These are phyloP conservation scores for Penicillium rolfsii DNA, from an alignment of 2,329 filamentous ascomycete species.

Conservation along the genomic window DNA sequence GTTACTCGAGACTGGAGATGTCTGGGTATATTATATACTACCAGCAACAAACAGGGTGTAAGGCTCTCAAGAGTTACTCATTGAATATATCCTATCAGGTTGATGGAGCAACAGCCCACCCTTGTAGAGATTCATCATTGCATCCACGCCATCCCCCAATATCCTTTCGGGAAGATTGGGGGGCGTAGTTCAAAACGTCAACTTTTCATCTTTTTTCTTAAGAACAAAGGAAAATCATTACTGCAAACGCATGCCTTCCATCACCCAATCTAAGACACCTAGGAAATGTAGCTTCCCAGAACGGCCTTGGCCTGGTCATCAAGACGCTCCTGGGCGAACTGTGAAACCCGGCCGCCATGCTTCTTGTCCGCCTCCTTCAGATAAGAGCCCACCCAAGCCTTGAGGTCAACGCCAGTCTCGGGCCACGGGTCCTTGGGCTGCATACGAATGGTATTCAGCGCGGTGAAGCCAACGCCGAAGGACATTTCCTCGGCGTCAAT, in stretches of 20 bases:
- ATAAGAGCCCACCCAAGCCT: slow-evolving; percentile 79
- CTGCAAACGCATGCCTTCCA: background rate
- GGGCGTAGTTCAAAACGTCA: background rate
- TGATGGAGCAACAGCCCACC: background rate
- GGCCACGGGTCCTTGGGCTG: slow-evolving; percentile 78
- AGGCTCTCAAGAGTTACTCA: background rate
- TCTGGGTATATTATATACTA: background rate
- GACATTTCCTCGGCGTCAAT: slow-evolving; percentile 92
- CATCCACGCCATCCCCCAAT: slow-evolving; percentile 4
- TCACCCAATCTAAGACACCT: slow-evolving; percentile 7
- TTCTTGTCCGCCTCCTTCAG: slow-evolving; percentile 76
- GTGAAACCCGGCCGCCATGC: slow-evolving; percentile 70
- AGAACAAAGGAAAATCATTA: slow-evolving; percentile 3
- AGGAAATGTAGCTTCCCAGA: slow-evolving; percentile 53
- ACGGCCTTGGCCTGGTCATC: slow-evolving; percentile 59
- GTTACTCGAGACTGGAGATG: background rate
- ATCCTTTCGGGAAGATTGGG: background rate
- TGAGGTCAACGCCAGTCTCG: slow-evolving; percentile 76
- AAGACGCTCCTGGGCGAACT: slow-evolving; percentile 73
- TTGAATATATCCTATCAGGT: slow-evolving; percentile 10
- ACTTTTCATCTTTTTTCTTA: slow-evolving; percentile 5
- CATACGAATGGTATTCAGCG: slow-evolving; percentile 85
- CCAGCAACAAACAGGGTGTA: background rate
- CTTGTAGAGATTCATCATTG: slow-evolving; percentile 9
- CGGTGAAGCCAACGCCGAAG: slow-evolving; percentile 93